Percentiles rank a stretch among this genome's conserved stretches.
phyloP scores from a whole-genome alignment of 345 rosid genomes.

The Syzygium aromaticum region DNA sequence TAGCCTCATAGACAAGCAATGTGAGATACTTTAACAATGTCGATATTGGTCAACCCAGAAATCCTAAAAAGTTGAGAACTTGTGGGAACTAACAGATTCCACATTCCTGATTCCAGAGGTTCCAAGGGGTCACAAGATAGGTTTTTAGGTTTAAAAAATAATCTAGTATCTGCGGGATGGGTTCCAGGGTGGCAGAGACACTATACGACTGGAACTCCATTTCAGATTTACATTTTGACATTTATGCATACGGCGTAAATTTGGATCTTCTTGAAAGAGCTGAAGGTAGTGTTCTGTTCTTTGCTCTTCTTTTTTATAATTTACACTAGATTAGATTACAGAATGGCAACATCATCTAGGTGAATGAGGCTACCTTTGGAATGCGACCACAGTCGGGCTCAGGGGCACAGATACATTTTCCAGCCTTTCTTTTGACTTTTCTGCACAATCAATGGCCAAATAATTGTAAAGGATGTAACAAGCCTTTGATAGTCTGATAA shows the following conservation, averaged over 20 bases:
- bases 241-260: neutral
- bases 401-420: neutral
- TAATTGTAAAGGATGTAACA: neutral
- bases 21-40: neutral
- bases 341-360: neutral
- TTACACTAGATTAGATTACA: neutral
- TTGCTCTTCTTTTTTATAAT: neutral
- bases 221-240: neutral
- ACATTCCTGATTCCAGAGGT: neutral
- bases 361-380: neutral
- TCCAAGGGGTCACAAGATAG: neutral
- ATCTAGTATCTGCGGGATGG: neutral
- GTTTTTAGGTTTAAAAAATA: neutral
- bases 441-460: neutral
- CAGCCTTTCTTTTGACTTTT: neutral
- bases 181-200: neutral
- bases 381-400: neutral
- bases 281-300: neutral
- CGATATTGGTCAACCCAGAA: neutral
- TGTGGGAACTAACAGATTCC: neutral
- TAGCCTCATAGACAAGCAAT: neutral
- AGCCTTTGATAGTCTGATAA: neutral
- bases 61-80: neutral
- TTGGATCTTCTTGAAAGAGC: neutral
- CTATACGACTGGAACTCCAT: neutral